These are phyloP conservation scores for Volutella citrinella DNA, from an alignment of 2,329 filamentous ascomycete genomes.

Conservation along the genomic window DNA sequence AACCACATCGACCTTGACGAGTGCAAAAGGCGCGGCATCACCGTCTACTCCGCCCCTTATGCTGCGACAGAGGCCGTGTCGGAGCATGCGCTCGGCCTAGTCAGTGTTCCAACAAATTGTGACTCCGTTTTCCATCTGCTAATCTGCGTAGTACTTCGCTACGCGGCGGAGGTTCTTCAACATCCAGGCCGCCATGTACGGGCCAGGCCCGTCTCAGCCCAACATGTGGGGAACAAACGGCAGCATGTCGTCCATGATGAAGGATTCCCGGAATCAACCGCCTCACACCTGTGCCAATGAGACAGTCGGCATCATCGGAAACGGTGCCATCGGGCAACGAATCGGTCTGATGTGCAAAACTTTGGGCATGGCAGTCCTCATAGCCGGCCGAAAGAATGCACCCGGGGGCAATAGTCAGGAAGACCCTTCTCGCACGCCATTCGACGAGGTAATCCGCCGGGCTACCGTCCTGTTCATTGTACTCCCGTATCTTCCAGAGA, in stretches of 20 bases:
- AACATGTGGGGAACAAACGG: conserved; percentile 3
- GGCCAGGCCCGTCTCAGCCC: background rate
- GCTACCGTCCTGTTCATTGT: conserved; percentile 1
- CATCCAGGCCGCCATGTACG: background rate
- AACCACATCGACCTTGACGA: conserved; percentile 6
- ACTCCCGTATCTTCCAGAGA: background rate
- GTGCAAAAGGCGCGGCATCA: conserved; percentile 1
- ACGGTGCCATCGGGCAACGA: background rate
- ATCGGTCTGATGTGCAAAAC: background rate
- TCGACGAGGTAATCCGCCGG: background rate
- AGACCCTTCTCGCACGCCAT: background rate
- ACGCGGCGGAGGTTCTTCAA: background rate
- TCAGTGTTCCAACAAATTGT: background rate
- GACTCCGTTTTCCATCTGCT: no score
- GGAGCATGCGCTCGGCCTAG: conserved; percentile 1
- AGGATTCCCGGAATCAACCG: background rate
- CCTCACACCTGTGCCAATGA: conserved; percentile 3
- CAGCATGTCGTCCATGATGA: conserved; percentile 1
- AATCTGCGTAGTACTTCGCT: conserved; percentile 1
- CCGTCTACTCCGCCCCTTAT: conserved; percentile 1
- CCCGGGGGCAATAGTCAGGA: background rate
- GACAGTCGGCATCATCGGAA: conserved; percentile 2
- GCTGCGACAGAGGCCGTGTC: conserved; percentile 4
- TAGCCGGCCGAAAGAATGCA: background rate
- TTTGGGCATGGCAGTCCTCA: conserved; percentile 3